A percentile compares a stretch with the other conserved stretches of the same genome.
Evolutionary conservation across 2,329 filamentous ascomycete genomes (phyloP).

Genomic region (Emericellopsis cladophorae): DNA sequence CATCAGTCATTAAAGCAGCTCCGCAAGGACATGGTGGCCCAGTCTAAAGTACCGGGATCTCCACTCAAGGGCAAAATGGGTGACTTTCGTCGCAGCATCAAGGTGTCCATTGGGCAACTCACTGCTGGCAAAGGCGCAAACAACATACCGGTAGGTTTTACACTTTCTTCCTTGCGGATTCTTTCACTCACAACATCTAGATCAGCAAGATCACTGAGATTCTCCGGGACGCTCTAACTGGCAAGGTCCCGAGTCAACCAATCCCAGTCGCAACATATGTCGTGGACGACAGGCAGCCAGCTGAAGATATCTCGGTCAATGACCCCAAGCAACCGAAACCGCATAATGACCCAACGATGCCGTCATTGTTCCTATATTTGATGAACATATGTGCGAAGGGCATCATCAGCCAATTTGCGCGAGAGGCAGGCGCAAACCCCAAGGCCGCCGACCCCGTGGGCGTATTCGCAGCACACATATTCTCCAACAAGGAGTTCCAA

Average conservation of each 20-base stretch:
- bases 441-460: slow-evolving; percentile 66
- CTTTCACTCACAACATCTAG: slow-evolving; percentile 12
- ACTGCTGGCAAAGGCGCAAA: slow-evolving; percentile 54
- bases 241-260: slow-evolving; percentile 34
- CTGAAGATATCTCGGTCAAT: slow-evolving; percentile 37
- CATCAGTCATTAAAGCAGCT: slow-evolving; percentile 57
- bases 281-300: slow-evolving; percentile 26
- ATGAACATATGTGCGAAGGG: slow-evolving; percentile 66
- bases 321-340: slow-evolving; percentile 36
- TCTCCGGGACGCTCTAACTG: slow-evolving; percentile 40
- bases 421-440: slow-evolving; percentile 50
- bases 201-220: slow-evolving; percentile 21
- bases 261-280: slow-evolving; percentile 45
- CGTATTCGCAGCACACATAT: slow-evolving; percentile 62
- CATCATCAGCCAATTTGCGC: slow-evolving; percentile 56
- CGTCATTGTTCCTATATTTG: slow-evolving; percentile 59
- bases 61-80: slow-evolving; percentile 54
- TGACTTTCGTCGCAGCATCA: slow-evolving; percentile 58
- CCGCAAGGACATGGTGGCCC: slow-evolving; percentile 48
- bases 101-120: slow-evolving; percentile 61
- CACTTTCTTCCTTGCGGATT: not conserved
- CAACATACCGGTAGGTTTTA: slow-evolving; percentile 19
- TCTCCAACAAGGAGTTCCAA: slow-evolving; percentile 54
- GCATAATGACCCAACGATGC: slow-evolving; percentile 41
- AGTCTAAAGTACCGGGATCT: slow-evolving; percentile 31